Evolutionary conservation across 257 asterid species (phyloP), one percentile per base, ranked within the genome.

Genomic region (Primulina eburnea): DNA sequence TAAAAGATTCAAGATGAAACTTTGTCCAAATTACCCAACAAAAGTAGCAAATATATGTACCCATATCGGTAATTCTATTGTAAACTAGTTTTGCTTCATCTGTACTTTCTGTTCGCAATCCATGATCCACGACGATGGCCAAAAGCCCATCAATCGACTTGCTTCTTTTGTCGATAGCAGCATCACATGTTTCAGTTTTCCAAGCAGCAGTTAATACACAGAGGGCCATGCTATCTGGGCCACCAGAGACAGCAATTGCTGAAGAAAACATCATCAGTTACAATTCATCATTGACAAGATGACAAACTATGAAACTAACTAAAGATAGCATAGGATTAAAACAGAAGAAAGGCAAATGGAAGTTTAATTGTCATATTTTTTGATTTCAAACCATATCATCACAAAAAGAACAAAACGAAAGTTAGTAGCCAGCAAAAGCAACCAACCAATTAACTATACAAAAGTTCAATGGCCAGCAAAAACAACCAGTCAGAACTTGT

Each of bases 171-270:
- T 68, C 38, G 52, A 74, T 65, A 73, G 75, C 73, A 76, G 65
- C 71, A 73, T 62, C 68, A 47, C 28, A 55, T 61, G 74, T 79
- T 52, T 76, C 80, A 70, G 78, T 77, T 83, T 90, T 93, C 99
- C 99, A 93, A 62, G 80, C 79, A 68, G 89, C 88, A 69, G 96
- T 85, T 72, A 93, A 70, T 35, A 86, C 78, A 74, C 97, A 90
- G 5, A 93, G 87, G 64, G 96, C 96, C 72, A 90, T 85, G 79
- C 99, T 90, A 81, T 93, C 99, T 68, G 99, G 95, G 57, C 97
- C 97, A 66, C 99, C 99, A 71, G 99, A 90, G 73, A 90, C 96
- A 30, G 92, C 99, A 20, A 93, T 60, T 73, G 95, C 99, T 93
- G 89, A 65, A 76, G 32, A 57, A 8, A 76, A 68, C 65, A 63